Evolutionary conservation across 768 basidiomycete species (phyloP), one percentile per base, ranked within the genome.

Genomic region (Cystobasidium tubakii): DNA sequence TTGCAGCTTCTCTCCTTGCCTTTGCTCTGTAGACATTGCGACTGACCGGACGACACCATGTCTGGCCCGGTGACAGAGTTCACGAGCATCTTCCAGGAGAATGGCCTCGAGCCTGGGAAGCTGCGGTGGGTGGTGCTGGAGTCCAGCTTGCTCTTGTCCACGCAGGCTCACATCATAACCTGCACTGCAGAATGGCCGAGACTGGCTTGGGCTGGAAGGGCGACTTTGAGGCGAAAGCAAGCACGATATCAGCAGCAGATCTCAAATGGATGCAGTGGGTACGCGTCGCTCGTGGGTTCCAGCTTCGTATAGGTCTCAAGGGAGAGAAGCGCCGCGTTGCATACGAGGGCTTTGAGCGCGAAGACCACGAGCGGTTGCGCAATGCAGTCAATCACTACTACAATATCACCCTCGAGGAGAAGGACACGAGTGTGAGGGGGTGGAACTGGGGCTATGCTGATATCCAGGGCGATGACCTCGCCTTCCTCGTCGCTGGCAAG

Each of bases 371-470:
- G 73, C 89, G 88, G 75, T 80, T 98, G n/a, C 84, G 88, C 2
- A 83, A 85, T 64, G 80, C 94, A 53, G 82, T 96, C 76, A 94
- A 95, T 82, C 90, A 90, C 75, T 87, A 92, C 82, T 98, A 92
- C 82, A 86, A 85, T 53, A 84, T 95, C 73, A 87, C 89, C 1
- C 84, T 98, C 27, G 96, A 98, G 80, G 86, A 85, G 3, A 88
- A 88, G 81, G 96, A 99, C 76, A 85, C 88, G 21, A 88, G 90
- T 15, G 87, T 94, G 80, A 93, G 91, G 80, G 96, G 96, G 0
- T 98, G 92, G 92, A 98, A 99, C 81, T 98, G 96, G 96, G 96
- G 96, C 3, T 86, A 89, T 34, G 90, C 91, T 1, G 92, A 95
- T 79, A 91, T 98, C 76, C 90, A 91, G 85, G 91, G 95, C 50